Evolutionary conservation across 2,329 filamentous ascomycete genomes (phyloP).

Genomic region (Pseudonectria buxi): DNA sequence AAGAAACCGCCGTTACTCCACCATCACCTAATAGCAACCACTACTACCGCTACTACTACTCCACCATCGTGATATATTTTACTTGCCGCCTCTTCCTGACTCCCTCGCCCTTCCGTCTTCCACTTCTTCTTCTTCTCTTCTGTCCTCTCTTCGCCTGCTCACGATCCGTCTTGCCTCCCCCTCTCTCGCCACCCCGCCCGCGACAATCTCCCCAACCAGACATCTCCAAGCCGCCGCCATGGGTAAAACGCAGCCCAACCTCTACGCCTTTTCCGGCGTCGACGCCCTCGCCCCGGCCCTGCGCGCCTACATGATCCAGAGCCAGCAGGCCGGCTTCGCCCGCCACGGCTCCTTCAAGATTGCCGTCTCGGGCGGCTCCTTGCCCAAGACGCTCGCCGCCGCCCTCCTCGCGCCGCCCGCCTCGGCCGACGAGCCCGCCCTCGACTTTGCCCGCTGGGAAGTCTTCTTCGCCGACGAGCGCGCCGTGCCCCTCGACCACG

Average conservation of each 20-base stretch:
- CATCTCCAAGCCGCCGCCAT: slow-evolving; percentile 32
- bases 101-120: neutral
- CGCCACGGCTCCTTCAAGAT: slow-evolving; percentile 86
- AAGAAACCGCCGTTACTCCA: no score
- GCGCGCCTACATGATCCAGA: slow-evolving; percentile 73
- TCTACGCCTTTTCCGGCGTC: slow-evolving; percentile 72
- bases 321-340: slow-evolving; percentile 70
- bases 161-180: slow-evolving; percentile 2
- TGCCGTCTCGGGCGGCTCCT: slow-evolving; percentile 86
- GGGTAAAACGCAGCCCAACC: slow-evolving; percentile 54
- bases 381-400: slow-evolving; percentile 80
- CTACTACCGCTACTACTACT: no score
- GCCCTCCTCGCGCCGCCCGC: slow-evolving; percentile 59
- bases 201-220: slow-evolving; percentile 10
- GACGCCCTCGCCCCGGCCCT: slow-evolving; percentile 69
- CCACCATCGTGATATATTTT: neutral
- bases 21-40: no score
- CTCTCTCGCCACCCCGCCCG: slow-evolving; percentile 6
- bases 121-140: neutral
- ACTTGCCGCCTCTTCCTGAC: slow-evolving; percentile 1
- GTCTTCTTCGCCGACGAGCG: slow-evolving; percentile 99
- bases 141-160: neutral
- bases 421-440: slow-evolving; percentile 48
- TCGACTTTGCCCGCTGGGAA: slow-evolving; percentile 85
- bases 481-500: slow-evolving; percentile 82